Conservation (phyloP, 148 eudicot species). For the Fagopyrum homotropicum region DNA sequence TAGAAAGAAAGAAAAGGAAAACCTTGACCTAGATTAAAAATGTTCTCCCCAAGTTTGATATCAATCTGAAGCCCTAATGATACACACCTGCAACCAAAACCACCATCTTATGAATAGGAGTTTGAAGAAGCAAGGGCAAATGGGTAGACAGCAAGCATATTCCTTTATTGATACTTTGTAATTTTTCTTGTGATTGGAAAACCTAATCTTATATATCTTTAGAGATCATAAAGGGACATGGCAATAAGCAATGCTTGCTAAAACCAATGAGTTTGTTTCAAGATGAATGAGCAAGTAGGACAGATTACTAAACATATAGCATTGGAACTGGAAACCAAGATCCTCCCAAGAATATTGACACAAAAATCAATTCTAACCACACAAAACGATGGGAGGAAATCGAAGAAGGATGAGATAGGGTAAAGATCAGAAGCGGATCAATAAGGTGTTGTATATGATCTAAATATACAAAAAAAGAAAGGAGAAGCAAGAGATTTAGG, state of each 20-base stretch:
- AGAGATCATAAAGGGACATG: background rate
- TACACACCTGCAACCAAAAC: conserved; percentile 5
- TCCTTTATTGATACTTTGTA: background rate
- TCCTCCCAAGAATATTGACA: conserved; percentile 10
- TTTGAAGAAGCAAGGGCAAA: background rate
- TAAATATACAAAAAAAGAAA: background rate
- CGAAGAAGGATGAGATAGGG: background rate
- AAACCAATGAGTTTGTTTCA: conserved; percentile 10
- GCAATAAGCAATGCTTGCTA: conserved; percentile 3
- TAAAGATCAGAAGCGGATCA: background rate
- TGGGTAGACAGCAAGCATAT: conserved; percentile 5
- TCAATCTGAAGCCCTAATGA: background rate
- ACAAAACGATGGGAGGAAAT: background rate
- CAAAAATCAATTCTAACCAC: conserved; percentile 9
- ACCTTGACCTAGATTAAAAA: background rate
- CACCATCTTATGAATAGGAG: background rate
- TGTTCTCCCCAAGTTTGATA: background rate
- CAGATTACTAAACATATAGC: conserved; percentile 10
- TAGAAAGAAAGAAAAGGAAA: background rate
- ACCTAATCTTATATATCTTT: background rate
- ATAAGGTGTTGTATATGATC: background rate
- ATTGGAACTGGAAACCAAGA: conserved; percentile 15
- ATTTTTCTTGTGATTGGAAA: conserved; percentile 7
- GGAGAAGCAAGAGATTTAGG: background rate
- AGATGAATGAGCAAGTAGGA: conserved; percentile 3